phyloP scores from a whole-genome alignment of 2,329 filamentous ascomycete species.

The Pseudogymnoascus sp. region DNA sequence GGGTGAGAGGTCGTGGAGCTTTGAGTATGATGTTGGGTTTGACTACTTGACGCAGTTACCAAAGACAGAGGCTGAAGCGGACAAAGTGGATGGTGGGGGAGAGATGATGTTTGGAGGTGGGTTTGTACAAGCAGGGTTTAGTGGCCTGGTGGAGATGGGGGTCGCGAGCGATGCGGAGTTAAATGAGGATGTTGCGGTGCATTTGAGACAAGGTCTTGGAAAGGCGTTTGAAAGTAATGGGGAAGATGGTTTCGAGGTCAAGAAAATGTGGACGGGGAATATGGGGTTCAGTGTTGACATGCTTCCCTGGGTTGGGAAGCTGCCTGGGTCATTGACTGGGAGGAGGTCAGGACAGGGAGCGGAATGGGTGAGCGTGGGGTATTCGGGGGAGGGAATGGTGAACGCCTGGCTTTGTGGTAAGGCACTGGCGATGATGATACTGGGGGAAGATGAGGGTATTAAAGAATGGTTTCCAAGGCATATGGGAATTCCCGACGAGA shows the following conservation, averaged over 20 bases:
- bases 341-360: background rate
- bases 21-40: slow-evolving; percentile 52
- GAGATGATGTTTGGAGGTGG: slow-evolving; percentile 50
- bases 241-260: slow-evolving; percentile 23
- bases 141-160: slow-evolving; percentile 40
- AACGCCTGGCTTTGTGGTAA: slow-evolving; percentile 44
- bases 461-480: background rate
- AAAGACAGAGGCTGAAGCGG: slow-evolving; percentile 10
- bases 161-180: slow-evolving; percentile 37
- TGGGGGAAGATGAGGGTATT: slow-evolving; percentile 25
- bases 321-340: slow-evolving; percentile 28
- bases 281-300: slow-evolving; percentile 40
- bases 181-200: slow-evolving; percentile 32
- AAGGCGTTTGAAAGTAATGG: slow-evolving; percentile 29
- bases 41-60: slow-evolving; percentile 56
- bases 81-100: slow-evolving; percentile 22
- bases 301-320: slow-evolving; percentile 42
- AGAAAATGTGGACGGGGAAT: slow-evolving; percentile 42
- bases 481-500: background rate
- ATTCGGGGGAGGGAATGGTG: slow-evolving; percentile 45
- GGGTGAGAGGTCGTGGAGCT: slow-evolving; percentile 43
- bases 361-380: slow-evolving; percentile 46
- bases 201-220: slow-evolving; percentile 35
- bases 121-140: slow-evolving; percentile 33
- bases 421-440: slow-evolving; percentile 39